Evolutionary conservation across 106 monocot genomes (phyloP), one percentile per base, ranked within the genome.

Genomic region (Acorus calamus): DNA sequence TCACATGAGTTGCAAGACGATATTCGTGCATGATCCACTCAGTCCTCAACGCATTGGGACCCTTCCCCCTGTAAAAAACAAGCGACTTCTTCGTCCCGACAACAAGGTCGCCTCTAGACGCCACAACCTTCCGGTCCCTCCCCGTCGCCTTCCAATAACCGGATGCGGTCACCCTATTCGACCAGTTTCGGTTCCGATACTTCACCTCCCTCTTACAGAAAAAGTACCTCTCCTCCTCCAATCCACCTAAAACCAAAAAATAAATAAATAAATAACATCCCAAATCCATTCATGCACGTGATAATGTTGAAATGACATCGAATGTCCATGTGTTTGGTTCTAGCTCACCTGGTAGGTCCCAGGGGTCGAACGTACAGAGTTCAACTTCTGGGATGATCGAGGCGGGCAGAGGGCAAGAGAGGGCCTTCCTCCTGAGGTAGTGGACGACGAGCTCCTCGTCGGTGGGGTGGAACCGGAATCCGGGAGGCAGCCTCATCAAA

Each of bases 1-100:
- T 11, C 14, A 43, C 45, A 55, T 53, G 46, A 28, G 28, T 28
- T 49, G 77, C 62, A 41, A 89, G 86, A 60, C 81, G 78, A 49
- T 89, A 94, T 69, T 94, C 94, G 45, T 94, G 94, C 89, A 94
- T 89, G 70, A 86, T 50, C 94, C 89, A 94, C 51, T 86, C 84
- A 5, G 94, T 94, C 13, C 73, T 77, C 8, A 41, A 42, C 6
- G 79, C 86, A 5, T 7, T 53, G 9, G 81, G 78, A 3, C 80
- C 77, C 65, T 75, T 81, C 11, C 94, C 84, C 9, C 62, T 71
- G 63, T 89, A 80, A 68, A 94, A 94, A 4, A 89, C 86, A n/a
- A 89, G 71, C n/a, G 74, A 54, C 69, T 84, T 86, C 84, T 94
- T 94, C 79, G 78, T 74, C 14, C 94, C 94, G 47, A 86, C 83